Base-by-base conservation (phyloP, 768 basidiomycete species). In the Chiua virens region DNA sequence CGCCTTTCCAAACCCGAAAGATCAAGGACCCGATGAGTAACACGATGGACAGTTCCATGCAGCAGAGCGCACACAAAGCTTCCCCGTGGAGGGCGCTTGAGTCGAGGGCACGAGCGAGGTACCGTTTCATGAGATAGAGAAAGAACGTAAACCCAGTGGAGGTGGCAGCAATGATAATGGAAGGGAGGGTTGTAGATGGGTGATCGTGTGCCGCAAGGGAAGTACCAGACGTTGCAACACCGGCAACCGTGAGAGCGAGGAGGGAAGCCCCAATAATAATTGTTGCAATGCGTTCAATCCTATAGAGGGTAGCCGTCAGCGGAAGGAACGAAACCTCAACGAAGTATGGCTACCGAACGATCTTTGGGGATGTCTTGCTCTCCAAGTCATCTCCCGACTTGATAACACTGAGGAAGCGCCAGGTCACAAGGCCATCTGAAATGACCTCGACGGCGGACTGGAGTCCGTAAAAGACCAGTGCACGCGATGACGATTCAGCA, bases 391-490 rank as follows among this genome's bases (percentile, higher is more conserved):
- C 68, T 13, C 70, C 69, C 18, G 70, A 68, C 39, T 61, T 67
- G 7, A 58, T 56, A 10, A 69, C 62, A 15, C 65, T 49, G 27
- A 69, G 37, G 49, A 78, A 79, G 27, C 77, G 63, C 77, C 78
- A 79, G 11, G 75, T 53, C 22, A 78, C 78, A 14, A 79, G 64
- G 41, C 62, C 25, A 4, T 76, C 69, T 18, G 77, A 78, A 44
- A 73, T 61, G 30, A 78, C 76, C 52, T 79, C 78, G 35, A 78
- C 73, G 4, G 58, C 74, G 0, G 77, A 78, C 38, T 79, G 78
- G 15, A 79, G 69, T 1, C 78, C 77, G 42, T 75, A 79, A 62
- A 79, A 79, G 23, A 79, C 63, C 36, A 79, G 71, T 8, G 78
- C 70, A 5, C 63, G 68, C 1, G 77, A 79, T 3, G 69, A 67